phyloP scores from a whole-genome alignment of 2,329 filamentous ascomycete genomes.

The Biscogniauxia mediterranea region DNA sequence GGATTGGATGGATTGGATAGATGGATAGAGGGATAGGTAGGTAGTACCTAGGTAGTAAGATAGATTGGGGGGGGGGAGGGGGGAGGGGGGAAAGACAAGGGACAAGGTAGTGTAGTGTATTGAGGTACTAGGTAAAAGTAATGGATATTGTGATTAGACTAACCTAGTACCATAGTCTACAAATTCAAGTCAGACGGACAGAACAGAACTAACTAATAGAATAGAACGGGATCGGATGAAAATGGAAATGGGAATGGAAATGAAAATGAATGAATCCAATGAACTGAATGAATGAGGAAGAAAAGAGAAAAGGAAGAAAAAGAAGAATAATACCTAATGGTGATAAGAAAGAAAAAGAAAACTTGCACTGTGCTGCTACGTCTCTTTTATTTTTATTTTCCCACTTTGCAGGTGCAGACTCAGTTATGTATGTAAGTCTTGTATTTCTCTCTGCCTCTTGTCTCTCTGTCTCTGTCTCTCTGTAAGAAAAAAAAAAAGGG shows the following conservation, averaged over 20 bases:
- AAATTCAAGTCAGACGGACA: neutral
- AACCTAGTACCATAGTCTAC: neutral
- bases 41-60: neutral
- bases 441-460: too few relatives aligned
- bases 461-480: too few relatives aligned
- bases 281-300: neutral
- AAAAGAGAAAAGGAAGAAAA: neutral
- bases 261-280: neutral
- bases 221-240: neutral
- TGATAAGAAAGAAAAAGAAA: neutral
- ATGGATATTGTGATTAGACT: neutral
- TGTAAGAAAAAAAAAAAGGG: neutral
- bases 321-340: neutral
- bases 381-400: too few relatives aligned
- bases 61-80: neutral
- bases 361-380: neutral
- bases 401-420: too few relatives aligned
- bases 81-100: too few relatives aligned
- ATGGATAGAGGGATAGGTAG: neutral
- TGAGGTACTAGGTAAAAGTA: too few relatives aligned
- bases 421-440: too few relatives aligned
- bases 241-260: neutral
- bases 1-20: too few relatives aligned
- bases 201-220: too few relatives aligned
- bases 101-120: too few relatives aligned